Evolutionary conservation across 768 basidiomycete genomes (phyloP), one percentile per base, ranked within the genome.

Genomic region (Antrodiella citrinella): DNA sequence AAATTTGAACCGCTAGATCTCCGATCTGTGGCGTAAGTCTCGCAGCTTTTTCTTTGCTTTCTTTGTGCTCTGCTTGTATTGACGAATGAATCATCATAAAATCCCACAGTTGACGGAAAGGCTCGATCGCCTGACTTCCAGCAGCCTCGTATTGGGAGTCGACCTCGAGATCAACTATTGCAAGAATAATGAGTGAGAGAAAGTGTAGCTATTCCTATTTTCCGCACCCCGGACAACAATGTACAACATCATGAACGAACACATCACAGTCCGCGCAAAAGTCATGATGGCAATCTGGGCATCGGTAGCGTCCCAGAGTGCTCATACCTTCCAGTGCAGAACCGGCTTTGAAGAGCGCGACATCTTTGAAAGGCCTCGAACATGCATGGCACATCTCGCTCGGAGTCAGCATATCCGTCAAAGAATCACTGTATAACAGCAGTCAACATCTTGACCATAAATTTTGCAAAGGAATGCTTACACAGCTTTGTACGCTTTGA

Each of bases 261-360:
- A 95, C 78, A 68, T 99, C 96, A 63, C 96, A 99, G 45, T 98
- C 94, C 21, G 83, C 77, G 63, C 96, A 98, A 62, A 97, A 99
- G 62, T 96, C 86, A 45, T 86, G 70, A 2, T 66, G 59, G 69
- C 96, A 98, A 20, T 88, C 86, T 2, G 85, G 83, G 66, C 96
- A 97, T 47, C 82, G 77, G 65, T 98, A 99, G 26, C 95, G 76
- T 15, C 92, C 89, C 4, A 89, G 70, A 0, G 89, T 81, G 56
- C 89, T 93, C 56, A 95, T 72, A 0, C 87, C 91, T 49, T 93
- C 76, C 26, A 67, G 63, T 4, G 58, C 75, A 25, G 65, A 63
- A 3, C 70, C 67, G 20, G 68, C 45, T 26, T 55, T 55, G 12
- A 69, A 53, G 10, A 70, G 58, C 7, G 68, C 57, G 18, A 69